These are phyloP conservation scores for Lichina pygmaea DNA, from an alignment of 495 filamentous ascomycete genomes.

Conservation along the genomic window DNA sequence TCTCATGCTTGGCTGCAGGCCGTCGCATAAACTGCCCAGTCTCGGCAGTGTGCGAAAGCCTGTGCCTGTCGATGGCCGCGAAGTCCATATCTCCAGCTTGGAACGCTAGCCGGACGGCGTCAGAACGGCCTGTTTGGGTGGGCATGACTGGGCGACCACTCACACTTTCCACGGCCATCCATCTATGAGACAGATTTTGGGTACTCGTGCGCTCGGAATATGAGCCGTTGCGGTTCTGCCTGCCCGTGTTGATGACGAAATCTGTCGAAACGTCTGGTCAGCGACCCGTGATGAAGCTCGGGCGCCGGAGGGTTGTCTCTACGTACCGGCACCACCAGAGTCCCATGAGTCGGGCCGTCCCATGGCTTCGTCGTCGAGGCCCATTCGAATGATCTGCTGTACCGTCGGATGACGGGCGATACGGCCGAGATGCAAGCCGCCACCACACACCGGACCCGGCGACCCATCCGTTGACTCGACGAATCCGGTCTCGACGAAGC, in stretches of 20 bases:
- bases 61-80: conserved; percentile 15
- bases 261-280: too few relatives aligned
- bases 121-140: not conserved
- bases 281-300: too few relatives aligned
- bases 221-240: too few relatives aligned
- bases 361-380: not conserved
- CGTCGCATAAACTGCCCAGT: conserved; percentile 18
- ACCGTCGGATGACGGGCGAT: too few relatives aligned
- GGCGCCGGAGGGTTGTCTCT: too few relatives aligned
- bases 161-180: not conserved
- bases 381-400: not conserved
- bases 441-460: too few relatives aligned
- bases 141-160: not conserved
- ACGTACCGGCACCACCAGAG: too few relatives aligned
- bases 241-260: too few relatives aligned
- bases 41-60: conserved; percentile 18
- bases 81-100: conserved; percentile 7
- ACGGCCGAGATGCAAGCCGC: too few relatives aligned
- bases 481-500: too few relatives aligned
- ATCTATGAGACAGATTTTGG: not conserved
- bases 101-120: not conserved
- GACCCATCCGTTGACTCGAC: too few relatives aligned
- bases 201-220: not conserved
- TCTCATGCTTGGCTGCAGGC: not conserved
- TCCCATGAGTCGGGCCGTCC: not conserved